A percentile compares a stretch with the other conserved stretches of the same genome.
Evolutionary conservation across 768 basidiomycete species (phyloP).

Genomic region (Trametes sanguinea): DNA sequence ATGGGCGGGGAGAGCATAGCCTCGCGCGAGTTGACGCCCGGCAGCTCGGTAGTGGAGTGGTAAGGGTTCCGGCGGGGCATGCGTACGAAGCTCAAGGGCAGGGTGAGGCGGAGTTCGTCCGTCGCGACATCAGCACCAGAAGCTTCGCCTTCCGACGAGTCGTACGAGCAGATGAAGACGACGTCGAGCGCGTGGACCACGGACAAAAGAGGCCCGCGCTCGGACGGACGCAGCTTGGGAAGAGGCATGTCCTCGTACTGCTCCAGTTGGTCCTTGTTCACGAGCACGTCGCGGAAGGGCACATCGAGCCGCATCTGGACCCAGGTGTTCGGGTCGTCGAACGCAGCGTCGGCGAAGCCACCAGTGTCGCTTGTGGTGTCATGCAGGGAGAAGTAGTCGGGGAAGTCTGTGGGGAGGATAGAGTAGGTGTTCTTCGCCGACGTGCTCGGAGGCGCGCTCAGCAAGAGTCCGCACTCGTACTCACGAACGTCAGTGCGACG

Average conservation of each 20-base stretch:
- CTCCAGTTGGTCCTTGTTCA: constrained; percentile 15
- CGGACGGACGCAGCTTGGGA: constrained; percentile 46
- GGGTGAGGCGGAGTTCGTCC: constrained; percentile 26
- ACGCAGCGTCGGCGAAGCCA: constrained; percentile 36
- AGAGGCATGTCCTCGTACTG: constrained; percentile 42
- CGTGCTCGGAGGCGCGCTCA: constrained; percentile 23
- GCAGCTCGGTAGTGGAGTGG: constrained; percentile 8
- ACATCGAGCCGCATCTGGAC: constrained; percentile 57
- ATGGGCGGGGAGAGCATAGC: constrained; percentile 10
- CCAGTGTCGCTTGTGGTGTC: constrained; percentile 48
- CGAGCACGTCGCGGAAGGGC: constrained; percentile 43
- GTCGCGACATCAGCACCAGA: constrained; percentile 14
- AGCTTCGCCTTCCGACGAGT: constrained; percentile 39
- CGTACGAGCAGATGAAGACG: constrained; percentile 59
- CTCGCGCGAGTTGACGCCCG: constrained; percentile 29
- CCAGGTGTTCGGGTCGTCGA: constrained; percentile 44
- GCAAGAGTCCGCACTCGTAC: constrained; percentile 46
- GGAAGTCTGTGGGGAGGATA: constrained; percentile 50
- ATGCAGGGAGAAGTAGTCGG: constrained; percentile 49
- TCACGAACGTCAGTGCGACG: constrained; percentile 53
- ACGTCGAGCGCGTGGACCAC: constrained; percentile 57
- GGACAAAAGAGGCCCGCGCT: constrained; percentile 55
- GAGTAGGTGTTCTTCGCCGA: constrained; percentile 46
- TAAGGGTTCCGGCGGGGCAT: constrained; percentile 2
- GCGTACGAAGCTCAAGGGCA: constrained; percentile 30